Evolutionary conservation across 306 rosid genomes (phyloP).

Genomic region (Fragaria iinumae): DNA sequence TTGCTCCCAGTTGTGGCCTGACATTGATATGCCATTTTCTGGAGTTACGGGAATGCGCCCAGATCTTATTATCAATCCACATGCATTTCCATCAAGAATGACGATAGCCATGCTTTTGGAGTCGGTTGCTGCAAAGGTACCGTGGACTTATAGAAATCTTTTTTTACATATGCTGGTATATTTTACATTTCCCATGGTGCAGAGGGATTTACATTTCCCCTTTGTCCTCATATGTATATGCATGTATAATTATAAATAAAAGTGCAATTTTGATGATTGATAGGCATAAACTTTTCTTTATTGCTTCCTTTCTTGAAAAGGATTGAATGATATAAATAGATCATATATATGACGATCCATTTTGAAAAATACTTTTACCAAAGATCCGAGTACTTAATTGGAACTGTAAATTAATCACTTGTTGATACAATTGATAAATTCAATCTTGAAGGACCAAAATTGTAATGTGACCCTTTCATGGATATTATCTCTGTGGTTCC

Average conservation of each 20-base stretch:
- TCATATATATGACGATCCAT: not conserved
- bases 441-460: not conserved
- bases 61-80: constrained; percentile 96
- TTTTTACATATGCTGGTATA: not conserved
- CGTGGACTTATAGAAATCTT: not conserved
- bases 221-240: too few relatives aligned
- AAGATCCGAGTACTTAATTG: not conserved
- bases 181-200: not conserved
- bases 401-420: not conserved
- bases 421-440: not conserved
- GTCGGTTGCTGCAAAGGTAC: constrained; percentile 97
- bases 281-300: too few relatives aligned
- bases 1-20: constrained; percentile 99
- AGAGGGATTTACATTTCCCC: too few relatives aligned
- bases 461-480: not conserved
- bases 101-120: constrained; percentile 98
- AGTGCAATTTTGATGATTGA: too few relatives aligned
- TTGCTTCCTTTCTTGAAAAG: too few relatives aligned
- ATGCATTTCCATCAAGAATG: constrained; percentile 99
- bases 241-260: too few relatives aligned
- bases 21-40: constrained; percentile 96
- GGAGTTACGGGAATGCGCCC: constrained; percentile 96
- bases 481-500: not conserved
- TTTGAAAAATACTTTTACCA: not conserved
- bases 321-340: too few relatives aligned